Conservation (phyloP, 2,329 filamentous ascomycete species). For the Ceratocystis huliohia region DNA sequence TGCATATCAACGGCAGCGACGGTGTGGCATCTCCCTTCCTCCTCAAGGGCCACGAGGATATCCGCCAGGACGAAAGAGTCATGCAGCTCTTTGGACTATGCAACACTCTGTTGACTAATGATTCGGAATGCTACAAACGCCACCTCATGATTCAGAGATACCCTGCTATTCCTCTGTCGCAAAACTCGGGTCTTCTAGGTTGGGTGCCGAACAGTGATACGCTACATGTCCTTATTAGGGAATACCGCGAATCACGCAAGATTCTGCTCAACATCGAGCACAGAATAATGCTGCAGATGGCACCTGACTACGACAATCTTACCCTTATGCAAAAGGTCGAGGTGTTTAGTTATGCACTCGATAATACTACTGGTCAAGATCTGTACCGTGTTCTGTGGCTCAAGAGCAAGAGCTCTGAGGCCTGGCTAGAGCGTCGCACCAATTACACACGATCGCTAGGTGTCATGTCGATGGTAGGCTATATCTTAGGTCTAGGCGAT, state of each 20-base stretch:
- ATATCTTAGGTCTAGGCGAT: slow-evolving; percentile 92
- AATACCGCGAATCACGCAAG: slow-evolving; percentile 93
- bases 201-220: slow-evolving; percentile 99
- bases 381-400: slow-evolving; percentile 96
- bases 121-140: slow-evolving; percentile 92
- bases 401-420: slow-evolving; percentile 95
- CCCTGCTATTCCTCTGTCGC: slow-evolving; percentile 90
- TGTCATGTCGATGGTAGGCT: slow-evolving; percentile 99
- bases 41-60: slow-evolving; percentile 98
- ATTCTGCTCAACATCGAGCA: slow-evolving; percentile 99
- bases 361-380: slow-evolving; percentile 98
- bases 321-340: slow-evolving; percentile 99
- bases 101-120: slow-evolving; percentile 86
- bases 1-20: slow-evolving; percentile 79
- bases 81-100: slow-evolving; percentile 98
- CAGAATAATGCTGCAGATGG: slow-evolving; percentile 99
- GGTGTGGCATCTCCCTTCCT: slow-evolving; percentile 76
- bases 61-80: slow-evolving; percentile 94
- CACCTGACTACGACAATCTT: slow-evolving; percentile 94
- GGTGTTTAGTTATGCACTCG: slow-evolving; percentile 95
- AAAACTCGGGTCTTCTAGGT: slow-evolving; percentile 85
- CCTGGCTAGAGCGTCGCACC: slow-evolving; percentile 94
- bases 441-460: slow-evolving; percentile 95
- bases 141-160: slow-evolving; percentile 95
- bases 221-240: slow-evolving; percentile 86